These are phyloP conservation scores for Terana coerulea DNA, from an alignment of 768 basidiomycete species.

Conservation along the genomic window DNA sequence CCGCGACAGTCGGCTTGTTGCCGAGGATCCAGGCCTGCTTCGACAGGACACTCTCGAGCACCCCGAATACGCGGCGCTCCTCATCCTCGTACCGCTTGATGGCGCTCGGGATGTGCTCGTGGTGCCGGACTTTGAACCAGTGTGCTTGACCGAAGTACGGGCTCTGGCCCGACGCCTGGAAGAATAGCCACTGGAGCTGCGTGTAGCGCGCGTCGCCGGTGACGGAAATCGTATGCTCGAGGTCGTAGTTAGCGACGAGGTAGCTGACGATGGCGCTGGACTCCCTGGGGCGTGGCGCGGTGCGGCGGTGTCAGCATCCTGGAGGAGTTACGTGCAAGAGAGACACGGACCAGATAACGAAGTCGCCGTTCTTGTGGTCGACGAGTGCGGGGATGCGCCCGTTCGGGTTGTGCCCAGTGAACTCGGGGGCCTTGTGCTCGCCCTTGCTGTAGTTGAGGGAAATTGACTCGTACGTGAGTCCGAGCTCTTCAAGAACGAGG, in stretches of 20 bases:
- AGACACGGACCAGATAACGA: constrained; percentile 25
- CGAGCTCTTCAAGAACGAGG: constrained; percentile 24
- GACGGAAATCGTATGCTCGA: constrained; percentile 28
- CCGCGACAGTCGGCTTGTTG: constrained; percentile 25
- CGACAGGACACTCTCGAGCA: constrained; percentile 26
- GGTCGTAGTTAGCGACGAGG: constrained; percentile 41
- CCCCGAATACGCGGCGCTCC: constrained; percentile 22
- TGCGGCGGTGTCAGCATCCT: neutral
- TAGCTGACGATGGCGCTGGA: constrained; percentile 30
- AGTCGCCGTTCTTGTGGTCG: constrained; percentile 30
- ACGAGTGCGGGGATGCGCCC: constrained; percentile 35
- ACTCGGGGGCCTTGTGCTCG: constrained; percentile 23
- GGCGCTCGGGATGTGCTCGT: too few species aligned
- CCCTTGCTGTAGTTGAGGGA: constrained; percentile 22
- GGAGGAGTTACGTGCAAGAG: neutral
- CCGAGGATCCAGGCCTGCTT: constrained; percentile 28
- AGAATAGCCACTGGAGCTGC: constrained; percentile 40
- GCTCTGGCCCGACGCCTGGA: constrained; percentile 31
- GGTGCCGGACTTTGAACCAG: constrained; percentile 23
- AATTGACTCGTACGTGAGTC: constrained; percentile 22
- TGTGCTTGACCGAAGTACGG: constrained; percentile 26
- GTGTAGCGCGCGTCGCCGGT: constrained; percentile 11
- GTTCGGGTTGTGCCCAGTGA: constrained; percentile 28
- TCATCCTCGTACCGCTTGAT: too few species aligned
- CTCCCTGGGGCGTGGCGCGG: constrained; percentile 15